phyloP scores from a whole-genome alignment of 2,329 filamentous ascomycete species.

The Botryotinia globosa region DNA sequence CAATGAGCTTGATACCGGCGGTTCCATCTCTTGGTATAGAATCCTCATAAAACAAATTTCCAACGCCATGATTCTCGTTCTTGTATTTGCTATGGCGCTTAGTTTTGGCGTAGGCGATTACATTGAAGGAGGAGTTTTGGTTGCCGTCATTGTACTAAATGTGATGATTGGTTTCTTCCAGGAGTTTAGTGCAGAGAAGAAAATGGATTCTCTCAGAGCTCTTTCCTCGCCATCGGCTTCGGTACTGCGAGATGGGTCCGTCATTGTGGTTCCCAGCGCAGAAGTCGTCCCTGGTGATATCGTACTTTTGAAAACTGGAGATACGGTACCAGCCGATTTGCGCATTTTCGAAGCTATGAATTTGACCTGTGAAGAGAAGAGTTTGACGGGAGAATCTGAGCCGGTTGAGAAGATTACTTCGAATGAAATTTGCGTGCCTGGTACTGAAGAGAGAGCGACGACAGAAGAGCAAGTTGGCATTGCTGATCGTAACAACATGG shows the following conservation, averaged over 20 bases:
- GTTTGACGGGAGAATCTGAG: conserved; percentile 96
- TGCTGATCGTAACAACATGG: conserved; percentile 54
- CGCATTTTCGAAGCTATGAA: conserved; percentile 55
- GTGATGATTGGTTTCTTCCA: conserved; percentile 57
- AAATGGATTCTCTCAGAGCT: conserved; percentile 50
- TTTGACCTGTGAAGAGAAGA: conserved; percentile 78
- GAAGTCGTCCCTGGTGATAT: conserved; percentile 73
- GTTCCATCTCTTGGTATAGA: conserved; percentile 64
- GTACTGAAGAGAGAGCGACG: conserved; percentile 28
- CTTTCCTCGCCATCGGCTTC: conserved; percentile 50
- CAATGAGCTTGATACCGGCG: conserved; percentile 43
- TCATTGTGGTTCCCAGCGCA: conserved; percentile 50
- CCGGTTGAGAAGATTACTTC: conserved; percentile 69
- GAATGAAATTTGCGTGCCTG: conserved; percentile 42
- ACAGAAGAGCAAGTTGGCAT: conserved; percentile 48
- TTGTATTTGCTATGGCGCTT: conserved; percentile 57
- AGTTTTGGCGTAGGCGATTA: conserved; percentile 57
- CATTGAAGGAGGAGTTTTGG: conserved; percentile 59
- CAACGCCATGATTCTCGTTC: conserved; percentile 67
- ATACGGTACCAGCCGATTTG: conserved; percentile 93
- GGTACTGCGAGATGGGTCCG: conserved; percentile 50
- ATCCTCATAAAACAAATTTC: conserved; percentile 65
- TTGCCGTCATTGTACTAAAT: conserved; percentile 57
- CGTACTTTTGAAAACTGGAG: conserved; percentile 85
- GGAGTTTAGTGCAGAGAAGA: conserved; percentile 53